Evolutionary conservation across 2,329 filamentous ascomycete genomes (phyloP).

Genomic region (Aspergillus bombycis): DNA sequence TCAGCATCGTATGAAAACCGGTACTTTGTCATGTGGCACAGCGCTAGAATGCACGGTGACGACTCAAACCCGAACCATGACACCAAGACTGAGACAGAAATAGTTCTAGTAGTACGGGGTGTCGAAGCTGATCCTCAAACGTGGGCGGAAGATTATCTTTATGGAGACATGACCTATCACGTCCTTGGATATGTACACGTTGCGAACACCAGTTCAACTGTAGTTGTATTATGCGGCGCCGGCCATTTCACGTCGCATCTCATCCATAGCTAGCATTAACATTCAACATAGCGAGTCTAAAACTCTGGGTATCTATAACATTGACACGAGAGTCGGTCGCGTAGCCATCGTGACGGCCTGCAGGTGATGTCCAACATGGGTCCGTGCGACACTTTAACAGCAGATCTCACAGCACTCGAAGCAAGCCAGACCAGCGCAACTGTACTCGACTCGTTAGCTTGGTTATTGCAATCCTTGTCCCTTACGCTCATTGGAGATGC

Average conservation of each 20-base stretch:
- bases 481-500: not conserved
- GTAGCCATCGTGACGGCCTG: not conserved
- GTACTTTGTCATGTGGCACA: not conserved
- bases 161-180: not conserved
- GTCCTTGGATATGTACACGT: not conserved
- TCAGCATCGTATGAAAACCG: too few species aligned
- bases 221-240: not conserved
- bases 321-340: not conserved
- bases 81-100: not conserved
- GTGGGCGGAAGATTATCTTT: not conserved
- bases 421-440: conserved; percentile 38
- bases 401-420: conserved; percentile 40
- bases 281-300: conserved; percentile 1
- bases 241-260: not conserved
- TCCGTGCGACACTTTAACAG: conserved; percentile 27
- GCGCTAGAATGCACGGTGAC: not conserved
- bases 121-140: too few species aligned
- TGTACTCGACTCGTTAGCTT: conserved; percentile 4
- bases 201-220: not conserved
- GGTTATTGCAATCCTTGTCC: not conserved
- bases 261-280: conserved; percentile 1
- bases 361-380: not conserved
- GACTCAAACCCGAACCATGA: not conserved
- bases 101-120: too few species aligned
- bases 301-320: conserved; percentile 4